A percentile compares a stretch with the other conserved stretches of the same genome.
Conservation (phyloP, 1,284 basidiomycete species). For the Thecaphora thlaspeos region DNA sequence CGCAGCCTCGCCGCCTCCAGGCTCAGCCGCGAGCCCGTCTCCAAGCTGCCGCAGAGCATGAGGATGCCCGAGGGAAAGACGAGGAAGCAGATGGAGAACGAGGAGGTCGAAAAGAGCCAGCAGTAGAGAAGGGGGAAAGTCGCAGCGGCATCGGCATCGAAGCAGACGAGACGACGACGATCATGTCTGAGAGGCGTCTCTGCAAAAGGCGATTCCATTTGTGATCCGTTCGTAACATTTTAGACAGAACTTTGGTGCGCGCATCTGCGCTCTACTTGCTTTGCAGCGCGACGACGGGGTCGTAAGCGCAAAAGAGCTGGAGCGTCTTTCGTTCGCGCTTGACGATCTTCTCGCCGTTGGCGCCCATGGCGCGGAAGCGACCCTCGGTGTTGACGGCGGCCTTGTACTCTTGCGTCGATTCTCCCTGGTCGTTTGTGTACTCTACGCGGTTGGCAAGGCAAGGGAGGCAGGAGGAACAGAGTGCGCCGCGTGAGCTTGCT, state of each 20-base stretch:
- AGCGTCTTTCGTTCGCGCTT: conserved; percentile 39
- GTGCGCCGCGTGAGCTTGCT: too few relatives aligned
- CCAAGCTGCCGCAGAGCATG: conserved; percentile 49
- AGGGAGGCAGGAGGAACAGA: too few relatives aligned
- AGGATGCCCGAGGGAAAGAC: conserved; percentile 29
- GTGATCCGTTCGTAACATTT: too few relatives aligned
- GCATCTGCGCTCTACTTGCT: not conserved
- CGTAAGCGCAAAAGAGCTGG: conserved; percentile 39
- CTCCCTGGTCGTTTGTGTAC: conserved; percentile 11
- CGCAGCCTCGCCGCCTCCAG: conserved; percentile 22
- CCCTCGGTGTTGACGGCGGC: conserved; percentile 22
- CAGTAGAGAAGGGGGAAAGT: too few relatives aligned
- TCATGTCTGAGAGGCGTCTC: too few relatives aligned
- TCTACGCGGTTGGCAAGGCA: too few relatives aligned
- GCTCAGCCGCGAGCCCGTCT: conserved; percentile 26
- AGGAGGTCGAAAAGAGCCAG: conserved; percentile 2
- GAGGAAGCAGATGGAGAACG: conserved; percentile 6
- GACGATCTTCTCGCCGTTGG: conserved; percentile 8
- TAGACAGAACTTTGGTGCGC: not conserved
- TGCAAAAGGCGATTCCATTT: too few relatives aligned
- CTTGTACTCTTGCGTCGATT: conserved; percentile 26
- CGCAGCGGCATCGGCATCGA: too few relatives aligned
- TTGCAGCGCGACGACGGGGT: conserved; percentile 26
- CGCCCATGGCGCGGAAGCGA: conserved; percentile 23
- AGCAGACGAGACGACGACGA: too few relatives aligned